Percentiles rank a stretch among this genome's conserved stretches.
These are phyloP conservation scores for Cladosporium phlei DNA, from an alignment of 2,329 filamentous ascomycete species.

Conservation along the genomic window DNA sequence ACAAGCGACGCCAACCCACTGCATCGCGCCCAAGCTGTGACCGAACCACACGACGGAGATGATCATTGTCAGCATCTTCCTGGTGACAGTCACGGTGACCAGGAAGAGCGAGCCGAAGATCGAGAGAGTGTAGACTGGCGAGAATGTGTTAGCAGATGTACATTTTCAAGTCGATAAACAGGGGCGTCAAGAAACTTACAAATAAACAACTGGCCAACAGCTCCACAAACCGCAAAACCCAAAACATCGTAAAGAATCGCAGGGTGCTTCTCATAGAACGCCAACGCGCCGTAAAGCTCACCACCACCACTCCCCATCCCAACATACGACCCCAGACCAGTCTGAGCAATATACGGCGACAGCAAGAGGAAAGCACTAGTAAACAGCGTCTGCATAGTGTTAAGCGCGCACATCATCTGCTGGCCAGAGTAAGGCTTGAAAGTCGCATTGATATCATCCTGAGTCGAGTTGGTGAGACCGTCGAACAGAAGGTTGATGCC, in stretches of 20 bases:
- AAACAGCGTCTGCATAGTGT: constrained; percentile 75
- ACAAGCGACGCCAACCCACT: constrained; percentile 86
- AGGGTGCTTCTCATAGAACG: constrained; percentile 76
- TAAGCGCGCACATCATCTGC: constrained; percentile 99
- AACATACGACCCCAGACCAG: constrained; percentile 37
- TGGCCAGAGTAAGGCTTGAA: constrained; percentile 81
- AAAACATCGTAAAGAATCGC: constrained; percentile 81
- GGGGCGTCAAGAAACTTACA: constrained; percentile 40
- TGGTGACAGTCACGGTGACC: constrained; percentile 92
- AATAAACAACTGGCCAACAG: constrained; percentile 93
- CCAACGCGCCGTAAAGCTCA: constrained; percentile 73
- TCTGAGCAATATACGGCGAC: constrained; percentile 73
- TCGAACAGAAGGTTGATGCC: constrained; percentile 91
- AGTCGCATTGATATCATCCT: constrained; percentile 81
- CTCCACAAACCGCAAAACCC: constrained; percentile 83
- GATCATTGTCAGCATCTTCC: constrained; percentile 99
- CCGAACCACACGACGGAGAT: constrained; percentile 93
- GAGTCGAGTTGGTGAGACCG: constrained; percentile 90
- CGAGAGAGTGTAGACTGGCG: constrained; percentile 66
- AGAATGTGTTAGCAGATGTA: background rate
- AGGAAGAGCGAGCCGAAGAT: constrained; percentile 88
- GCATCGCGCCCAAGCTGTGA: constrained; percentile 77
- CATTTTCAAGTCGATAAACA: background rate
- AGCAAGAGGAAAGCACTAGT: constrained; percentile 72
- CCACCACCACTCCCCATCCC: constrained; percentile 54